These are phyloP conservation scores for Hyaloscypha bicolor DNA, from an alignment of 495 filamentous ascomycete genomes.

Conservation along the genomic window DNA sequence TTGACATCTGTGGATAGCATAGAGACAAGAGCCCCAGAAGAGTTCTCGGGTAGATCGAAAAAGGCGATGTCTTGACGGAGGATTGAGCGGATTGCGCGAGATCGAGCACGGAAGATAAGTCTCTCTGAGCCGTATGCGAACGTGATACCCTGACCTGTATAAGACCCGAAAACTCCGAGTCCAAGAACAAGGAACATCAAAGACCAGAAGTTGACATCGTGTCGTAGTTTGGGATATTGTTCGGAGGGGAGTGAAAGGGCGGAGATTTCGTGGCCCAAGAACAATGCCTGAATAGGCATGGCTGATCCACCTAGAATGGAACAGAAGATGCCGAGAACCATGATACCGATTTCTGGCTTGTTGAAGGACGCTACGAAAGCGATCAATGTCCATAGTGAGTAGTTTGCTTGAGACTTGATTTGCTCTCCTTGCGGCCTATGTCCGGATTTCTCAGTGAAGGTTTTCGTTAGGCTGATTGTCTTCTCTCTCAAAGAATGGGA, in stretches of 20 bases:
- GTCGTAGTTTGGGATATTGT: conserved; percentile 17
- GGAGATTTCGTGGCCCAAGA: conserved; percentile 9
- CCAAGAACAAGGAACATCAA: conserved; percentile 54
- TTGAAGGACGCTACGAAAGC: conserved; percentile 83
- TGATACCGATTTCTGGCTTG: conserved; percentile 64
- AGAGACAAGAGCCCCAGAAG: conserved; percentile 61
- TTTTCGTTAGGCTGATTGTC: background rate
- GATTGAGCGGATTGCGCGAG: conserved; percentile 57
- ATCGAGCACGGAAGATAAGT: conserved; percentile 36
- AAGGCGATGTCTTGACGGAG: conserved; percentile 60
- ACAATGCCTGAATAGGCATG: conserved; percentile 72
- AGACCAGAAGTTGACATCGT: conserved; percentile 25
- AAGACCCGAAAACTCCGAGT: conserved; percentile 40
- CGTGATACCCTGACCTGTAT: conserved; percentile 40
- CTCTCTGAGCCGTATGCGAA: conserved; percentile 58
- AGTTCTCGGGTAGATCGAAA: conserved; percentile 64
- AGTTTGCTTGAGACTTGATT: background rate
- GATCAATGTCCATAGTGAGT: conserved; percentile 77
- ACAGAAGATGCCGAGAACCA: conserved; percentile 74
- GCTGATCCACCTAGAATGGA: conserved; percentile 76
- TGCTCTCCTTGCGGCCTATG: background rate
- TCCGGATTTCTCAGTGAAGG: background rate
- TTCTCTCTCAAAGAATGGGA: background rate
- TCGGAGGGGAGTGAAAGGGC: conserved; percentile 7
- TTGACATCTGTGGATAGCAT: conserved; percentile 59